Evolutionary conservation across 257 asterid genomes (phyloP), one percentile per base, ranked within the genome.

Genomic region (Vinca minor): DNA sequence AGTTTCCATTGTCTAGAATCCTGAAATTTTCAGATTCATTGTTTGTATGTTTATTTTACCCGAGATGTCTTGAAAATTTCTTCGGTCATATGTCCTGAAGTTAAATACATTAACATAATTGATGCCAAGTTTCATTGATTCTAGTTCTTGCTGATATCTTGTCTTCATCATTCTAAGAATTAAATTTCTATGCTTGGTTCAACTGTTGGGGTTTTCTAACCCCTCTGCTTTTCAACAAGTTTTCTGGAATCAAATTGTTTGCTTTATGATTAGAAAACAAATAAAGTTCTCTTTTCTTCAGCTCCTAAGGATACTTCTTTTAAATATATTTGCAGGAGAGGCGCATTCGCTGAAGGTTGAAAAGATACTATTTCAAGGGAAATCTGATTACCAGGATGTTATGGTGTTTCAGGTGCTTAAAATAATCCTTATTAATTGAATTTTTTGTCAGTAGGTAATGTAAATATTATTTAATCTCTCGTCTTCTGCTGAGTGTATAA

Each of bases 341-440:
- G 98, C 98, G 23, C 98, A 93, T 79, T 93, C 98, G 0, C 71
- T 93, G 74, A 93, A 93, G 85, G 96, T 92, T 28, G 96, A 92
- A 61, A 85, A 89, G 81, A 67, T 87, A 68, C 71, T 92, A 64
- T 89, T 84, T 67, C 84, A 81, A 78, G 96, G 96, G 23, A 92
- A 87, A 56, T 92, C 98, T 68, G 96, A 92, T 69, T 92, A 82
- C 77, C 98, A 92, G 77, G 76, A 92, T 73, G 96, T 92, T 72
- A 77, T 89, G 76, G 95, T 92, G 68, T 92, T 92, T 72, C 94
- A 89, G 98, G 98, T 89, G 63, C 53, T 25, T 59, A 58, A 64
- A 71, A 35, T 63, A 45, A 53, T 15, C 21, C 60, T 47, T 65
- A 68, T 35, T 56, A 9, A 62, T 57, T 48, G 35, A 34, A 34